Conservation (phyloP, 1,284 basidiomycete genomes). For the Gymnopus androsaceus region DNA sequence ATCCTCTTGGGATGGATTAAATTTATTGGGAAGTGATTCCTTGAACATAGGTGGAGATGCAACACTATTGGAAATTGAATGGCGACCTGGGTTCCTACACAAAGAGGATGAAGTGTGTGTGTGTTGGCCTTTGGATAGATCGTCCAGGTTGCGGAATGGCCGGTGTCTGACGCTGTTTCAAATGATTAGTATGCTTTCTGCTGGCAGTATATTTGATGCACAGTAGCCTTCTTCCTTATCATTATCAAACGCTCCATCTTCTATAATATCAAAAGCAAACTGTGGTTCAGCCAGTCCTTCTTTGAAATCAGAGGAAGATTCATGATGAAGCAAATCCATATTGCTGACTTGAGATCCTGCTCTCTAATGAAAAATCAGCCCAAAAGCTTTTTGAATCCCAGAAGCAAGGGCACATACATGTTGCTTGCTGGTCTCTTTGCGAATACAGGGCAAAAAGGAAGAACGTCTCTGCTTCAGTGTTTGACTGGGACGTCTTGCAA, state of each 20-base stretch:
- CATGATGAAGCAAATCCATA: not conserved
- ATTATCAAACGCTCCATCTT: not conserved
- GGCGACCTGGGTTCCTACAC: too few species aligned
- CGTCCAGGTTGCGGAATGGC: not conserved
- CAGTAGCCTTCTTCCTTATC: not conserved
- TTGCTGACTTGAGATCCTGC: not conserved
- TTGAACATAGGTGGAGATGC: too few species aligned
- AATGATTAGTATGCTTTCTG: not conserved
- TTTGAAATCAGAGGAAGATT: not conserved
- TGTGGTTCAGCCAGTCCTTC: not conserved
- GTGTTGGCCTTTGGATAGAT: not conserved
- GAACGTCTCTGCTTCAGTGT: conserved; percentile 3
- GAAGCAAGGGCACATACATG: not conserved
- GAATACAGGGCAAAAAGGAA: conserved; percentile 5
- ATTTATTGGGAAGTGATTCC: too few species aligned
- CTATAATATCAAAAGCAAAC: not conserved
- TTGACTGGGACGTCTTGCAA: conserved; percentile 23
- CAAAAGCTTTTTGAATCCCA: not conserved
- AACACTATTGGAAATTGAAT: not conserved
- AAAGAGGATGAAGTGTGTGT: too few species aligned
- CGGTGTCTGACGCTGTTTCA: not conserved
- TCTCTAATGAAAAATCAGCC: not conserved
- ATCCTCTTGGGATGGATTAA: too few species aligned
- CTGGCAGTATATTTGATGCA: not conserved
- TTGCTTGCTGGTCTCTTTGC: not conserved